Evolutionary conservation across 805 yeast genomes (phyloP).

Genomic region (Candida hungchunana): DNA sequence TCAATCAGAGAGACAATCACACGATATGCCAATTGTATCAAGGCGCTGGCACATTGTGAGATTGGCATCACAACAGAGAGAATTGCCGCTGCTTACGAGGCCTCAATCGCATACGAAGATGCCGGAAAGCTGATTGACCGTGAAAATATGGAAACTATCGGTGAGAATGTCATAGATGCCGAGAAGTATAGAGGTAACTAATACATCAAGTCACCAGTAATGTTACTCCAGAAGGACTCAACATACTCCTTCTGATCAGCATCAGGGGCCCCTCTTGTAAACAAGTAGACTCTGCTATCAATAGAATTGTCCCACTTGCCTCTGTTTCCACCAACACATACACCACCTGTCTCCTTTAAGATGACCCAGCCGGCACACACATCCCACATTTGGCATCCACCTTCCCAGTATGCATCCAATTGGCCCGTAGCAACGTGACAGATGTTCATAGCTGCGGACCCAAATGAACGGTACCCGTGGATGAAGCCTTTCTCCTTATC

Average conservation of each 20-base stretch:
- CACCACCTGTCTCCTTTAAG: constrained; percentile 55
- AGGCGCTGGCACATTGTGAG: constrained; percentile 78
- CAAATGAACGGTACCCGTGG: constrained; percentile 59
- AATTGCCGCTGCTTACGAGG: constrained; percentile 79
- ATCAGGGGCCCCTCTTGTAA: constrained; percentile 47
- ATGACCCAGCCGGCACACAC: constrained; percentile 68
- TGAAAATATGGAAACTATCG: constrained; percentile 68
- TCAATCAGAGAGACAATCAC: constrained; percentile 69
- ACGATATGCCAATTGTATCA: constrained; percentile 79
- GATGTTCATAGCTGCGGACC: constrained; percentile 62
- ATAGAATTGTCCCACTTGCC: constrained; percentile 45
- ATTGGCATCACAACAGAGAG: constrained; percentile 84
- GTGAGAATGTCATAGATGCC: constrained; percentile 63
- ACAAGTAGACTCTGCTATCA: constrained; percentile 50
- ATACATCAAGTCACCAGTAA: constrained; percentile 42
- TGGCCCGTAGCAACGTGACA: constrained; percentile 56
- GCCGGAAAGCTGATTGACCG: constrained; percentile 70
- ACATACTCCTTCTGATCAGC: constrained; percentile 42
- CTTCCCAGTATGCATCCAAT: constrained; percentile 64
- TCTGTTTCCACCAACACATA: constrained; percentile 49
- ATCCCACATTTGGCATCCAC: constrained; percentile 69
- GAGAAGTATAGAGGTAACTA: constrained; percentile 71
- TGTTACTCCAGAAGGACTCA: constrained; percentile 46
- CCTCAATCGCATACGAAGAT: constrained; percentile 71
- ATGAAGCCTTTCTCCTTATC: constrained; percentile 50